Conservation (phyloP, 2,329 filamentous ascomycete species). For the Thelonectria rubi region DNA sequence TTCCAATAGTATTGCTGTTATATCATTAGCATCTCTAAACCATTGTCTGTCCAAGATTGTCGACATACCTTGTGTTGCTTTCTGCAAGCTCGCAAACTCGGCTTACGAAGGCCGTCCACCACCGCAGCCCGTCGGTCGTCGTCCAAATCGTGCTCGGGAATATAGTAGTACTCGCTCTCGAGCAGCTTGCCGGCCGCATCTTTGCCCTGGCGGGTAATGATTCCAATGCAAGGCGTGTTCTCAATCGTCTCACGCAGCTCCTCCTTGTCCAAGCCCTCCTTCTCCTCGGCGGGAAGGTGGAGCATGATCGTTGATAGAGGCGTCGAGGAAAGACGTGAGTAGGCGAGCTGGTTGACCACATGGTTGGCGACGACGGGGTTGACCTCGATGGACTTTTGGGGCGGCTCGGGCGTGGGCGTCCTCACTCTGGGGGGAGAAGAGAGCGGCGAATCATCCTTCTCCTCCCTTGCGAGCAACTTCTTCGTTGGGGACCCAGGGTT, state of each 20-base stretch:
- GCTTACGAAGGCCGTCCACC: conserved; percentile 86
- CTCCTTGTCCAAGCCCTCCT: conserved; percentile 65
- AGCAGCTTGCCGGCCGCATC: conserved; percentile 93
- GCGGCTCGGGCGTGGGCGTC: conserved; percentile 34
- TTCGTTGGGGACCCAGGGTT: conserved; percentile 35
- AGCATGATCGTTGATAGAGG: conserved; percentile 89
- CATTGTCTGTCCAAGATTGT: neutral
- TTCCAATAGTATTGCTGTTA: conserved; percentile 76
- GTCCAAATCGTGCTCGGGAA: conserved; percentile 86
- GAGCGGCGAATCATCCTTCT: conserved; percentile 38
- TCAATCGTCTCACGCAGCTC: conserved; percentile 78
- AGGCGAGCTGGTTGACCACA: conserved; percentile 93
- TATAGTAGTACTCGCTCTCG: conserved; percentile 97
- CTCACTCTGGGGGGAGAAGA: conserved; percentile 38
- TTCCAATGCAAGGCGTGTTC: conserved; percentile 80
- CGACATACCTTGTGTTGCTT: conserved; percentile 93
- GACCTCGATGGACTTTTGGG: conserved; percentile 45
- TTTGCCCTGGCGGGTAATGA: conserved; percentile 90
- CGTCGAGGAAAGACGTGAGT: conserved; percentile 89
- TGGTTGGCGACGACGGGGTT: conserved; percentile 75
- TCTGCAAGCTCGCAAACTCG: conserved; percentile 85
- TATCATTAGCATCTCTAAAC: conserved; percentile 29
- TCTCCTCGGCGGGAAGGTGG: conserved; percentile 78
- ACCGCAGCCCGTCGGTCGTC: conserved; percentile 81
- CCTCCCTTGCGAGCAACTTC: conserved; percentile 26